phyloP scores from a whole-genome alignment of 2,329 filamentous ascomycete species.

The Microsporum canis region DNA sequence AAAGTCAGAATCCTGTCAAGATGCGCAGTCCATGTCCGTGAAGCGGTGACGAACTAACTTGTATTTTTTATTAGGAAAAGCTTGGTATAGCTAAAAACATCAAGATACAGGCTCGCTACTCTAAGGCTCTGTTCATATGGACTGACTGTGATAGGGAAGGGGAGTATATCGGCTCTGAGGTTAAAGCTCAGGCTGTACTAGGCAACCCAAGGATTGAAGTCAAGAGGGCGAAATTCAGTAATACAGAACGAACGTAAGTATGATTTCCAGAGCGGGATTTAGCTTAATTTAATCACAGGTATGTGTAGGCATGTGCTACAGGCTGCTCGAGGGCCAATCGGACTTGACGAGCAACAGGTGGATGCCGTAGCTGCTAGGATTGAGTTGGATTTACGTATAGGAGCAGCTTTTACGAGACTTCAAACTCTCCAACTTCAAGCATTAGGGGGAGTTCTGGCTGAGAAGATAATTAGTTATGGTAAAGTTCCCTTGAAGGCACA shows the following conservation, averaged over 20 bases:
- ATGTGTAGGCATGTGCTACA: conserved; percentile 63
- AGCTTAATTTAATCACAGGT: conserved; percentile 11
- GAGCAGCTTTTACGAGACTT: conserved; percentile 82
- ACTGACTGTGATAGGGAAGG: conserved; percentile 97
- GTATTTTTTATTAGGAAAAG: conserved; percentile 49
- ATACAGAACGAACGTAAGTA: conserved; percentile 76
- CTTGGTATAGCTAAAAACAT: conserved; percentile 77
- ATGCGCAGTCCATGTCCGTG: background rate
- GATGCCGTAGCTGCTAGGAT: conserved; percentile 80
- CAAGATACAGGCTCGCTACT: conserved; percentile 58
- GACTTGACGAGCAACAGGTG: conserved; percentile 74
- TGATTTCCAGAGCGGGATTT: background rate
- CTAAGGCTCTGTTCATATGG: conserved; percentile 83
- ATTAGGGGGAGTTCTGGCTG: conserved; percentile 55
- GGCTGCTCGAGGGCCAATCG: conserved; percentile 64
- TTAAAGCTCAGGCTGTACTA: conserved; percentile 65
- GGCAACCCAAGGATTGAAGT: conserved; percentile 65
- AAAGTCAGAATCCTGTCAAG: background rate
- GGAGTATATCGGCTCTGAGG: conserved; percentile 89
- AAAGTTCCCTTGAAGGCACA: conserved; percentile 16
- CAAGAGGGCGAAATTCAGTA: conserved; percentile 84
- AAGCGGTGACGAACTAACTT: background rate
- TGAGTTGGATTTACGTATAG: conserved; percentile 84
- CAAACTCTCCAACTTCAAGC: conserved; percentile 66
- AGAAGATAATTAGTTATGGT: conserved; percentile 72